Conservation (phyloP, 768 basidiomycete genomes). For the Roridomyces roridus region DNA sequence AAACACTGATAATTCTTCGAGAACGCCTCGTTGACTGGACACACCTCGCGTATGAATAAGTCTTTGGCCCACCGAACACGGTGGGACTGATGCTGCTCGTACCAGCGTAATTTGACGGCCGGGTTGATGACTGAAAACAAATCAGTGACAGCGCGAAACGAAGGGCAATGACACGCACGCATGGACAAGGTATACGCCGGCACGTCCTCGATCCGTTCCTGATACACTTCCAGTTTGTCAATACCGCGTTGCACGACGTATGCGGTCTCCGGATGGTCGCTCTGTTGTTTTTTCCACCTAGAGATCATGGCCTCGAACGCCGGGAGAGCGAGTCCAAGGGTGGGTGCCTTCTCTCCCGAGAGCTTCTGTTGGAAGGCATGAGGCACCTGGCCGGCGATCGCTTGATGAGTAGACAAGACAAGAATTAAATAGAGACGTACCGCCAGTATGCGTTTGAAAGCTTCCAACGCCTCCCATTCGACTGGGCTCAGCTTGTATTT, state of each 20-base stretch:
- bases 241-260: slow-evolving; percentile 16
- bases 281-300: slow-evolving; percentile 8
- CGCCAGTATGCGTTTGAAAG: slow-evolving; percentile 30
- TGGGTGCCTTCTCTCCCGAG: slow-evolving; percentile 22
- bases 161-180: background rate
- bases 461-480: slow-evolving; percentile 34
- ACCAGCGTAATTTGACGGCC: slow-evolving; percentile 14
- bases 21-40: background rate
- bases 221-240: slow-evolving; percentile 15
- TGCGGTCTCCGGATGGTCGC: background rate
- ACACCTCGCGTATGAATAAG: slow-evolving; percentile 1
- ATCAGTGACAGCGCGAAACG: too few species aligned
- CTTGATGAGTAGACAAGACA: background rate
- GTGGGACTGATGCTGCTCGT: background rate
- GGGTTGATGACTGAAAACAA: slow-evolving; percentile 16
- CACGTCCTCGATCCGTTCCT: background rate
- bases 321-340: slow-evolving; percentile 19
- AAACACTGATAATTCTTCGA: background rate
- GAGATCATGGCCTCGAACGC: slow-evolving; percentile 22
- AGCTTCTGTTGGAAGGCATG: slow-evolving; percentile 29
- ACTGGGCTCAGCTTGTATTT: slow-evolving; percentile 25
- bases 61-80: background rate
- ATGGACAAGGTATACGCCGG: slow-evolving; percentile 1
- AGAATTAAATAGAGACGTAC: slow-evolving; percentile 21
- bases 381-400: slow-evolving; percentile 26